phyloP scores from a whole-genome alignment of 495 filamentous ascomycete species.

The Penicilliopsis zonata region DNA sequence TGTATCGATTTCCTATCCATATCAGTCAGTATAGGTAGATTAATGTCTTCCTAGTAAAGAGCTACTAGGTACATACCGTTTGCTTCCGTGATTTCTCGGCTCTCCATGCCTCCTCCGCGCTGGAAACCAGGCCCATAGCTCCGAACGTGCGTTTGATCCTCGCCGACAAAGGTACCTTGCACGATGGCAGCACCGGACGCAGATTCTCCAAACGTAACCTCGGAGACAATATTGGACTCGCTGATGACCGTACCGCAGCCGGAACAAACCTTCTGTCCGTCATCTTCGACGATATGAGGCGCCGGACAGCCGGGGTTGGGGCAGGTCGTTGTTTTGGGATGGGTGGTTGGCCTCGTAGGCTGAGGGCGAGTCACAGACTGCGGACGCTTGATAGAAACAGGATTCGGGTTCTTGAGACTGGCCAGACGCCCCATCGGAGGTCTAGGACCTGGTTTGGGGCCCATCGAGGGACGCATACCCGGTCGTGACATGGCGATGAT shows the following conservation, averaged over 20 bases:
- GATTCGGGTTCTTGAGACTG: constrained; percentile 22
- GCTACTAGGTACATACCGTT: constrained; percentile 40
- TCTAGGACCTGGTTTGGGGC: constrained; percentile 17
- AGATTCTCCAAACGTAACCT: constrained; percentile 80
- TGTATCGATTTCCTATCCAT: constrained; percentile 33
- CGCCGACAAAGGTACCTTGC: constrained; percentile 76
- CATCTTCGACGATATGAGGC: constrained; percentile 39
- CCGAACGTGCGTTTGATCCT: constrained; percentile 59
- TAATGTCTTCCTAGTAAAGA: no score
- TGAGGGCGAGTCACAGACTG: constrained; percentile 22
- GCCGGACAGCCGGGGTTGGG: constrained; percentile 37
- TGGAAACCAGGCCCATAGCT: constrained; percentile 46
- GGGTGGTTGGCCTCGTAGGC: constrained; percentile 22
- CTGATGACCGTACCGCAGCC: constrained; percentile 74
- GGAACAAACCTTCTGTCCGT: constrained; percentile 52
- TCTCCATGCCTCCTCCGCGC: constrained; percentile 44
- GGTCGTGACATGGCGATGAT: constrained; percentile 21
- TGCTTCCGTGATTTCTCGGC: constrained; percentile 58
- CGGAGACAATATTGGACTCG: constrained; percentile 78
- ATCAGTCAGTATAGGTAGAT: no score
- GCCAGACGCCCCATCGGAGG: constrained; percentile 29
- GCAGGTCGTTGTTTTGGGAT: constrained; percentile 30
- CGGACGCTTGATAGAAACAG: constrained; percentile 28
- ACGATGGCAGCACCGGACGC: constrained; percentile 77
- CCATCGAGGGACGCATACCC: constrained; percentile 21